These are phyloP conservation scores for Starmerella vitae DNA, from an alignment of 805 yeast genomes.

Conservation along the genomic window DNA sequence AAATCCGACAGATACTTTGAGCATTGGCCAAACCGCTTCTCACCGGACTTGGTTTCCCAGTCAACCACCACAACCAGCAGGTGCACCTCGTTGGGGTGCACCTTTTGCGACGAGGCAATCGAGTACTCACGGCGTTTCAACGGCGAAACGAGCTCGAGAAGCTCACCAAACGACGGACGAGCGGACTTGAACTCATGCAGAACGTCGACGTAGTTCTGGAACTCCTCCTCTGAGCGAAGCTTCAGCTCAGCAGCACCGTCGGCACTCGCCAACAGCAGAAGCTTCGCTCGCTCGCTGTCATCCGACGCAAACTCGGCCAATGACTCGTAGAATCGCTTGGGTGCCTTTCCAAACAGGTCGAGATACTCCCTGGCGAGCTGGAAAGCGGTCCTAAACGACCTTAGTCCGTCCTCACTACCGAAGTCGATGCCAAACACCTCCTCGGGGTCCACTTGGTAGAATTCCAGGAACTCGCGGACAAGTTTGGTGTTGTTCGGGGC, in stretches of 20 bases:
- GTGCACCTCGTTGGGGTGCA: conserved; percentile 85
- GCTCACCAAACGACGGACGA: conserved; percentile 56
- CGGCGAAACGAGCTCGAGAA: conserved; percentile 64
- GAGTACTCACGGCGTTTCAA: conserved; percentile 95
- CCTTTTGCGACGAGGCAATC: conserved; percentile 87
- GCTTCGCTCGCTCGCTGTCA: conserved; percentile 46
- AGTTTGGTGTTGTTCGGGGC: conserved; percentile 61
- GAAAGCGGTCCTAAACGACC: conserved; percentile 67
- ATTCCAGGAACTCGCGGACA: conserved; percentile 55
- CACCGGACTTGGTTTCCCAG: conserved; percentile 73
- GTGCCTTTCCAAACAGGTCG: conserved; percentile 89
- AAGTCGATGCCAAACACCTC: conserved; percentile 58
- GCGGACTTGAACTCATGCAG: conserved; percentile 69
- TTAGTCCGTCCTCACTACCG: conserved; percentile 34
- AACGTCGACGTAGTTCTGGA: conserved; percentile 66
- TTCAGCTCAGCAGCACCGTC: conserved; percentile 80
- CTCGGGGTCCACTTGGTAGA: conserved; percentile 59
- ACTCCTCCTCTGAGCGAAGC: conserved; percentile 71
- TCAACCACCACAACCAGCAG: conserved; percentile 88
- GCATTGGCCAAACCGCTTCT: conserved; percentile 85
- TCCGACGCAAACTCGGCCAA: conserved; percentile 62
- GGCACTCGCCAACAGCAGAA: conserved; percentile 53
- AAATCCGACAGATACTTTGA: conserved; percentile 80
- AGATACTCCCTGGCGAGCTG: conserved; percentile 69
- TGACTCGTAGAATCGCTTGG: conserved; percentile 82